phyloP scores from a whole-genome alignment of 2,329 filamentous ascomycete species.

The Monosporascus cannonballus region DNA sequence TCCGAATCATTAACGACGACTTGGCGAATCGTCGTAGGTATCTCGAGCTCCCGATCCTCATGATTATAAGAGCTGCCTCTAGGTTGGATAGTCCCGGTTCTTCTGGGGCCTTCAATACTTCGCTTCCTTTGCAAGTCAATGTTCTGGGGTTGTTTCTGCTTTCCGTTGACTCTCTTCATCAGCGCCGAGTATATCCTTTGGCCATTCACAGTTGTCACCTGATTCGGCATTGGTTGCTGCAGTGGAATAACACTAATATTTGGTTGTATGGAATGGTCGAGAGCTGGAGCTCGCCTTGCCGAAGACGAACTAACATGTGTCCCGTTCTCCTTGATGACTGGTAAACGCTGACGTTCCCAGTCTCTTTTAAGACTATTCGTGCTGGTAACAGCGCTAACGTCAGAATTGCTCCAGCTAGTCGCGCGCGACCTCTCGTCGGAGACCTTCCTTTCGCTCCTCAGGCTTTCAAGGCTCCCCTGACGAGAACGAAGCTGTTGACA shows the following conservation, averaged over 20 bases:
- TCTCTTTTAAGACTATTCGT: conserved; percentile 33
- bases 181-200: conserved; percentile 58
- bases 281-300: conserved; percentile 18
- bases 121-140: conserved; percentile 13
- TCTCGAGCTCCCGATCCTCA: conserved; percentile 1
- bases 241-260: conserved; percentile 6
- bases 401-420: conserved; percentile 67
- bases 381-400: conserved; percentile 46
- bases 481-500: conserved; percentile 44
- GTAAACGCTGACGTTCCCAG: conserved; percentile 52
- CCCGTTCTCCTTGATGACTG: conserved; percentile 56
- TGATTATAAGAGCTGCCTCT: conserved; percentile 13
- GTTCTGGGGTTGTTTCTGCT: conserved; percentile 19
- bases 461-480: conserved; percentile 49
- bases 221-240: conserved; percentile 10
- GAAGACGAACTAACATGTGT: conserved; percentile 36
- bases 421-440: conserved; percentile 56
- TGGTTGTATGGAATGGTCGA: conserved; percentile 16
- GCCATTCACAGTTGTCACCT: conserved; percentile 39
- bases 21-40: conserved; percentile 18
- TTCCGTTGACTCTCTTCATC: conserved; percentile 48
- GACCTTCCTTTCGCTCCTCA: conserved; percentile 32
- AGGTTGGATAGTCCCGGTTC: conserved; percentile 10
- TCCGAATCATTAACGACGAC: conserved; percentile 17
- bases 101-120: conserved; percentile 11